These are phyloP conservation scores for Fomes fomentarius DNA, from an alignment of 1,284 basidiomycete genomes.

Conservation along the genomic window DNA sequence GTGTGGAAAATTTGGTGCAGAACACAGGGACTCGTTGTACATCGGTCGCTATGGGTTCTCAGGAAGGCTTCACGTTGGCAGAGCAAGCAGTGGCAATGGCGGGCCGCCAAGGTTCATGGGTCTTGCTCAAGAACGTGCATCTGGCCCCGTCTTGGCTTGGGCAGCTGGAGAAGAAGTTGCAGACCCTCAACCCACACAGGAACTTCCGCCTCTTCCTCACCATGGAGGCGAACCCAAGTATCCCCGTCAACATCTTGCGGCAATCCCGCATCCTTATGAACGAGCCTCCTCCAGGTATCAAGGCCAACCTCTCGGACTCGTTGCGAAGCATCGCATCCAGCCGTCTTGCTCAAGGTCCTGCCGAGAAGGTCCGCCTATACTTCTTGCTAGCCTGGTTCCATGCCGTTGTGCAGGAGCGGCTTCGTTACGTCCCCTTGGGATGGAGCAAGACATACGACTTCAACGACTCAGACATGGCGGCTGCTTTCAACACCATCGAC, in stretches of 20 bases:
- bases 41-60: conserved; percentile 97
- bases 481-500: conserved; percentile 90
- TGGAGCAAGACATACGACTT: conserved; percentile 98
- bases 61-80: conserved; percentile 93
- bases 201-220: conserved; percentile 96
- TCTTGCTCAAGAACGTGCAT: conserved; percentile 95
- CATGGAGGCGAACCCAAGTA: conserved; percentile 92
- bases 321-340: conserved; percentile 75
- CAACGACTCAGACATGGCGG: conserved; percentile 97
- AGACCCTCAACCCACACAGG: conserved; percentile 85
- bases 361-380: conserved; percentile 89
- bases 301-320: conserved; percentile 92
- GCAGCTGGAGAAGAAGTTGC: conserved; percentile 95
- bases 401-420: conserved; percentile 92
- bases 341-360: conserved; percentile 81
- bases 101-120: conserved; percentile 91
- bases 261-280: conserved; percentile 97
- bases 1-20: conserved; percentile 88
- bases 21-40: conserved; percentile 75
- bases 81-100: conserved; percentile 93
- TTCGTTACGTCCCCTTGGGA: conserved; percentile 92
- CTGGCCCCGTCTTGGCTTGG: conserved; percentile 93
- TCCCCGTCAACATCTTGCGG: conserved; percentile 94
- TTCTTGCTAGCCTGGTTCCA: conserved; percentile 99
- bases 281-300: conserved; percentile 94